Percentiles rank a stretch among this genome's conserved stretches.
Conservation (phyloP, 2,329 filamentous ascomycete species). For the Intubia oerlemansii region DNA sequence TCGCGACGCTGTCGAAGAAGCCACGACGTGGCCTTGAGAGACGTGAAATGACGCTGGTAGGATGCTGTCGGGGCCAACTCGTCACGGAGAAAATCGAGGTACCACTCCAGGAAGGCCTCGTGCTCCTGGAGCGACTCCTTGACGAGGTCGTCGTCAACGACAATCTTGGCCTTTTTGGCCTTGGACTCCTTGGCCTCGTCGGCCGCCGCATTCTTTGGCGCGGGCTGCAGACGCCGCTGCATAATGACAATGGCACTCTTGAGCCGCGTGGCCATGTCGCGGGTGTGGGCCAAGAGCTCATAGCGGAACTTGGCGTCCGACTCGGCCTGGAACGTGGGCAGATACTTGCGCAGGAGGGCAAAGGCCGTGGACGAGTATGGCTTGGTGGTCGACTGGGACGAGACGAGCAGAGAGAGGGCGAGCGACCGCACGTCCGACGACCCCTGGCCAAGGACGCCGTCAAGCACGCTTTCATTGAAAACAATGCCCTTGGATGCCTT, state of each 20-base stretch:
- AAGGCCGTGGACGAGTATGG: conserved; percentile 46
- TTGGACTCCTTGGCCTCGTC: not conserved
- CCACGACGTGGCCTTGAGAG: conserved; percentile 47
- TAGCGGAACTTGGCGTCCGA: conserved; percentile 72
- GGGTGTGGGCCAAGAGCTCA: conserved; percentile 53
- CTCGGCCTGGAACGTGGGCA: conserved; percentile 59
- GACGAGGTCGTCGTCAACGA: not conserved
- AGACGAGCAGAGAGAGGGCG: conserved; percentile 62
- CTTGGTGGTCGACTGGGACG: conserved; percentile 52
- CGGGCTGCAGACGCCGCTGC: conserved; percentile 9
- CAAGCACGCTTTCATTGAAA: conserved; percentile 23
- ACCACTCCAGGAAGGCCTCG: conserved; percentile 50
- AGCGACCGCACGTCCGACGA: conserved; percentile 50
- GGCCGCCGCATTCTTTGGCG: not conserved
- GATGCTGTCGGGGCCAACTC: conserved; percentile 67
- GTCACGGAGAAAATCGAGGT: conserved; percentile 44
- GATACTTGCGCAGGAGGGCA: conserved; percentile 36
- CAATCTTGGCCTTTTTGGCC: no score
- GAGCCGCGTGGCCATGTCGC: conserved; percentile 57
- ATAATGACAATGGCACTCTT: conserved; percentile 41
- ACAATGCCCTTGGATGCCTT: conserved; percentile 8
- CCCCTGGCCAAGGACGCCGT: conserved; percentile 29
- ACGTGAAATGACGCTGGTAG: conserved; percentile 74
- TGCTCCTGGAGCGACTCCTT: conserved; percentile 23
- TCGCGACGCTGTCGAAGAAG: conserved; percentile 53